Evolutionary conservation across 2,329 filamentous ascomycete genomes (phyloP), one percentile per base, ranked within the genome.

Genomic region (Fusarium cicatricum): DNA sequence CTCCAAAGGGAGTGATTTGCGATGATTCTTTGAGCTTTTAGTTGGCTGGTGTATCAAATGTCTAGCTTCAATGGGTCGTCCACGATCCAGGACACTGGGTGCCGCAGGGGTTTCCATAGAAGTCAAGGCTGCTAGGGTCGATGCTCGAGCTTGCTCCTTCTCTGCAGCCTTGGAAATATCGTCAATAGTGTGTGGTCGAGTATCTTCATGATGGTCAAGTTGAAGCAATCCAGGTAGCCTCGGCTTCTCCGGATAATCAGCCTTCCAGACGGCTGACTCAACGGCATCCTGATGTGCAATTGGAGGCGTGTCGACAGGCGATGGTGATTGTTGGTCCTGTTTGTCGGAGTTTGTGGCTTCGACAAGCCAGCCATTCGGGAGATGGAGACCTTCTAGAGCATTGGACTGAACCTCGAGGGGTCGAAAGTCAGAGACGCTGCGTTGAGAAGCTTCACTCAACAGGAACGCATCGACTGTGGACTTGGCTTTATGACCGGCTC

Each of bases 1-100:
- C 41, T 58, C 55, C 42, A 58, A 33, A 6, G 54, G 55, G 3
- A 58, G 26, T 21, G 55, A 58, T 28, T 58, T 58, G 31, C 55
- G 55, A 28, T 58, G 37, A 17, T 32, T 34, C 43, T 43, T 57
- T 9, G 26, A 15, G 11, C 11, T 23, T 23, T 44, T 45, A 10
- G 3, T 34, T 31, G 55, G 55, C 10, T 58, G 55, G 10, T 37
- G 55, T 39, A 58, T 58, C 19, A 58, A 39, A 54, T 58, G 54
- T 0, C 47, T 45, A n/a, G 55, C 37, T 26, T 58, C 54, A 15
- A 58, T 23, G 1, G 55, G 55, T 17, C 55, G 41, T 11, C 55
- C 55, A 10, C 55, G 55, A 26, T 58, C 54, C 10, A 58, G 7
- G 3, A 58, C 43, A 29, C 55, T 54, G 0, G 45, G 46, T 7